Evolutionary conservation across 257 asterid genomes (phyloP), one percentile per base, ranked within the genome.

Genomic region (Solanum pennellii): DNA sequence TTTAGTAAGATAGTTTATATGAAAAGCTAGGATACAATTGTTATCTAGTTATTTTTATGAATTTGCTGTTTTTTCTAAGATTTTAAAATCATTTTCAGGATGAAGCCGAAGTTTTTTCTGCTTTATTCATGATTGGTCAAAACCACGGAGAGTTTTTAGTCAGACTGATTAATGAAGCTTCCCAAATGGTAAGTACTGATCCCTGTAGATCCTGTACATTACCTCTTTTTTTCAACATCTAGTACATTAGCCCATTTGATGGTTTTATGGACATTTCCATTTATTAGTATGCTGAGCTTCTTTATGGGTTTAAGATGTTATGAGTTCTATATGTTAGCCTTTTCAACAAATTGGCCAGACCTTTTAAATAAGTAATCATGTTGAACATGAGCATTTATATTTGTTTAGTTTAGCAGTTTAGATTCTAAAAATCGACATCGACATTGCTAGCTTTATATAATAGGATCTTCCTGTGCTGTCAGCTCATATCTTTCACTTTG

Each of bases 71-170:
- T 47, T 39, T 86, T 86, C 21, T 27, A n/a, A 23, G 11, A 12
- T 3, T 11, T 62, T 10, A n/a, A 11, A 62, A 72, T 11, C 77
- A 88, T 71, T 90, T 88, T 87, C 96, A 95, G 99, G 99, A 96
- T 90, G 99, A 96, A 91, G 94, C 94, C 82, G 98, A 93, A 91
- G 73, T 95, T 65, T 89, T 95, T 86, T 87, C 84, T 82, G 90
- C 86, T 82, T 74, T 97, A 74, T 92, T 90, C 88, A 90, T 84
- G 90, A 89, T 95, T 89, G 99, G 99, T 66, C 92, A 89, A 84
- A 87, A 86, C 47, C 98, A 95, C 75, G 93, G 97, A 85, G 93
- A 92, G 68, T 93, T 89, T 90, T 95, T 92, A 62, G 89, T 86
- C 90, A 90, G 88, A 87, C 62, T 94, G 88, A 89, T 95, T 72